Evolutionary conservation across 257 asterid species (phyloP).

Genomic region (Knoxia roxburghii): DNA sequence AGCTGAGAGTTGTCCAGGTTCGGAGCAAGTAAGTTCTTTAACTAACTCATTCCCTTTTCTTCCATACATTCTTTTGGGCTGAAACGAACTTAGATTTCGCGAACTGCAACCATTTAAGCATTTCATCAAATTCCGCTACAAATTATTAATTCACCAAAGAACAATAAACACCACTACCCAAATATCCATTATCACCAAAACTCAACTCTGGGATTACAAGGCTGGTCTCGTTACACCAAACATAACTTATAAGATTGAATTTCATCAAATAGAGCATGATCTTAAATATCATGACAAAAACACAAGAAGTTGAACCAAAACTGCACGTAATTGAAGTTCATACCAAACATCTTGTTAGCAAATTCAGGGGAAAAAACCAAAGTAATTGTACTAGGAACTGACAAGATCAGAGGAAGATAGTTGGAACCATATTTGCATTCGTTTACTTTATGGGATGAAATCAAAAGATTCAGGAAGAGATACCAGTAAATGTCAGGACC

Average conservation of each 20-base stretch:
- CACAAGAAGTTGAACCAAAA: neutral
- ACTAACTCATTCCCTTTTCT: constrained; percentile 69
- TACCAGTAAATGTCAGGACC: too few species aligned
- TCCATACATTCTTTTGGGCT: constrained; percentile 47
- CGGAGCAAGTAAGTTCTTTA: constrained; percentile 59
- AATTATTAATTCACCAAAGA: neutral
- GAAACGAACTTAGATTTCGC: constrained; percentile 1
- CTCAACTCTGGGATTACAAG: too few species aligned
- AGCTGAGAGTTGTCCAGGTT: constrained; percentile 67
- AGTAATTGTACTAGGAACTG: too few species aligned
- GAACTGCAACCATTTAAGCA: constrained; percentile 28
- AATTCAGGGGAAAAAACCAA: neutral
- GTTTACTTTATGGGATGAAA: neutral
- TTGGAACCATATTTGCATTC: too few species aligned
- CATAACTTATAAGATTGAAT: too few species aligned
- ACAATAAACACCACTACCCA: neutral
- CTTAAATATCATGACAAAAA: neutral
- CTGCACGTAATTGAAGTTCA: neutral
- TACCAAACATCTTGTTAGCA: neutral
- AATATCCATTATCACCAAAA: neutral
- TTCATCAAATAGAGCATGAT: neutral
- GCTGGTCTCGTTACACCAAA: neutral
- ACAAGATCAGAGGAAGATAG: neutral
- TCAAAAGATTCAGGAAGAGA: too few species aligned
- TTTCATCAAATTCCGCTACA: constrained; percentile 33